A percentile compares a stretch with the other conserved stretches of the same genome.
phyloP scores from a whole-genome alignment of 1,284 basidiomycete genomes.

The Phellinidium pouzarii region DNA sequence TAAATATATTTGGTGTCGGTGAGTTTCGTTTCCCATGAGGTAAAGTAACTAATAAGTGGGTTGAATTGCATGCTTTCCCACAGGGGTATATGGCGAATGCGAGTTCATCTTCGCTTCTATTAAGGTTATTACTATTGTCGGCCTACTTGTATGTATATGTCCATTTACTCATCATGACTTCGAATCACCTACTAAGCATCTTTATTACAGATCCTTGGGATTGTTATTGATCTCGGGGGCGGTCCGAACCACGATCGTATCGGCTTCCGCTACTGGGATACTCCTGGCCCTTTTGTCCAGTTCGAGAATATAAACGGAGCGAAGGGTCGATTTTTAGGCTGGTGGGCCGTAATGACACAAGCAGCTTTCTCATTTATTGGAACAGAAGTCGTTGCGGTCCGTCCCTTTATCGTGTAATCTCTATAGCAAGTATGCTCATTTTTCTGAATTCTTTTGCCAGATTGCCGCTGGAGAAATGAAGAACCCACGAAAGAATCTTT shows the following conservation, averaged over 20 bases:
- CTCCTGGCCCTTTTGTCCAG: constrained; percentile 68
- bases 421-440: neutral
- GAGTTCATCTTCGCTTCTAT: constrained; percentile 74
- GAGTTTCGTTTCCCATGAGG: constrained; percentile 19
- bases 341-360: constrained; percentile 60
- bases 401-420: constrained; percentile 28
- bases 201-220: constrained; percentile 36
- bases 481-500: constrained; percentile 61
- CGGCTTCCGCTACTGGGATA: constrained; percentile 63
- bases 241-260: constrained; percentile 44
- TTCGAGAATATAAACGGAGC: constrained; percentile 47
- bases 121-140: constrained; percentile 73
- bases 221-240: constrained; percentile 70
- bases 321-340: constrained; percentile 62
- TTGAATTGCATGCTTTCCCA: neutral
- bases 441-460: constrained; percentile 26
- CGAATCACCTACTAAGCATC: neutral
- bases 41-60: neutral
- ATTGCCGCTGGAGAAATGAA: constrained; percentile 78
- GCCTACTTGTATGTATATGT: constrained; percentile 45
- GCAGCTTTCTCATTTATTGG: constrained; percentile 81
- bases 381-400: constrained; percentile 83
- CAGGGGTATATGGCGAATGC: constrained; percentile 62
- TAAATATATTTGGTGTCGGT: constrained; percentile 74
- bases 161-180: constrained; percentile 20